Evolutionary conservation across 164 flowering plant genomes (phyloP), one percentile per base, ranked within the genome.

Genomic region (Platanus orientalis): DNA sequence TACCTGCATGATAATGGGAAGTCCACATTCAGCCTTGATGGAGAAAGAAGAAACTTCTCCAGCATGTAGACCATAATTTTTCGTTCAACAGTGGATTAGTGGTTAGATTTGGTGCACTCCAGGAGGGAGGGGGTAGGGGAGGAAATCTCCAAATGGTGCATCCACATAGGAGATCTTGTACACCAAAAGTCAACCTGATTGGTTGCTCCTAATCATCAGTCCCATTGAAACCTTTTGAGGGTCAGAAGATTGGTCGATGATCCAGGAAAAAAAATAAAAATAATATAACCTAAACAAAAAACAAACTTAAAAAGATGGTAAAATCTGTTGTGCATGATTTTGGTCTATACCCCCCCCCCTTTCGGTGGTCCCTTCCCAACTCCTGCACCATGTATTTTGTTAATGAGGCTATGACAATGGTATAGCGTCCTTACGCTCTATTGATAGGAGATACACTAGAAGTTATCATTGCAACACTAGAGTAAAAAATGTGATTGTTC

Each of bases 1-100:
- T 20, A 90, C 90, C 96, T 90, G 78, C 52, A 78, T 48, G 16
- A 44, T 9, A 48, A 45, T 50, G 17, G 25, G n/a, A 36, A 54
- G 47, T 25, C 13, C 17, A 23, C 19, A 40, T 9, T 19, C 20
- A 60, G 51, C 14, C 5, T 16, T 57, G 26, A 25, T 6, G 30
- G 9, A 42, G 29, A 24, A 25, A 62, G 24, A 30, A 24, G 45
- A 54, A 54, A 54, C n/a, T 29, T 52, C 2, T n/a, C n/a, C n/a
- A 2, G 14, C 9, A 32, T 42, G 47, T 42, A 10, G 17, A 2
- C 17, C 47, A 42, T 42, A 42, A 42, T 42, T 42, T 14, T 42
- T 42, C 47, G 2, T 42, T 42, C 49, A 14, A 17, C 19, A 44
- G 20, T 44, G 5, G 19, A 44, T 4, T 44, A 14, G 49, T 44